Percentiles rank a stretch among this genome's conserved stretches.
These are phyloP conservation scores for Gossypium schwendimanii DNA, from an alignment of 441 rosid species.

Conservation along the genomic window DNA sequence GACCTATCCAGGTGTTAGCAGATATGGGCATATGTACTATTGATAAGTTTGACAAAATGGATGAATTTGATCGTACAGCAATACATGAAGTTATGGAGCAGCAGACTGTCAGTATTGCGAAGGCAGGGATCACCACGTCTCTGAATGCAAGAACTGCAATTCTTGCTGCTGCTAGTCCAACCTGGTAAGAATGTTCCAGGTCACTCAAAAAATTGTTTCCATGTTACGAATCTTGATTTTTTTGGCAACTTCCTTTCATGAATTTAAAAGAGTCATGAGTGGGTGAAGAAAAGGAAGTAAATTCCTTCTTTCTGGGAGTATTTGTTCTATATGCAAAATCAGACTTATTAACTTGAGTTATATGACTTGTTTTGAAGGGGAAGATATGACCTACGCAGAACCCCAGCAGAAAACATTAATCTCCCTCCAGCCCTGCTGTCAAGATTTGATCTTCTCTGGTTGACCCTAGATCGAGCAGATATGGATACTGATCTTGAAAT, in stretches of 20 bases:
- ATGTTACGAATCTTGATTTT: not conserved
- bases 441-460: slow-evolving; percentile 92
- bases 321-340: no score
- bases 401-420: slow-evolving; percentile 97
- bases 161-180: slow-evolving; percentile 99
- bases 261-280: not conserved
- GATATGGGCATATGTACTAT: slow-evolving; percentile 99
- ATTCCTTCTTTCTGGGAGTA: not conserved
- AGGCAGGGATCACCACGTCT: slow-evolving; percentile 97
- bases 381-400: slow-evolving; percentile 90
- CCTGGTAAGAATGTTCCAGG: slow-evolving; percentile 52
- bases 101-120: slow-evolving; percentile 99
- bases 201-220: not conserved
- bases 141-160: slow-evolving; percentile 95
- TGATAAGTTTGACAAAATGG: slow-evolving; percentile 99
- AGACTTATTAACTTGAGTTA: slow-evolving; percentile 6
- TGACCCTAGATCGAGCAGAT: slow-evolving; percentile 95
- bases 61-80: slow-evolving; percentile 96
- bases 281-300: not conserved
- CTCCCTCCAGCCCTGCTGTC: slow-evolving; percentile 95
- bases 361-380: slow-evolving; percentile 58
- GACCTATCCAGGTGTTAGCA: slow-evolving; percentile 74
- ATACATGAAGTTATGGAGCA: slow-evolving; percentile 99
- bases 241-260: not conserved
- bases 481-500: slow-evolving; percentile 95